Percentiles rank a stretch among this genome's conserved stretches.
Conservation (phyloP, 345 rosid species). For the Erysimum cheiranthoides region DNA sequence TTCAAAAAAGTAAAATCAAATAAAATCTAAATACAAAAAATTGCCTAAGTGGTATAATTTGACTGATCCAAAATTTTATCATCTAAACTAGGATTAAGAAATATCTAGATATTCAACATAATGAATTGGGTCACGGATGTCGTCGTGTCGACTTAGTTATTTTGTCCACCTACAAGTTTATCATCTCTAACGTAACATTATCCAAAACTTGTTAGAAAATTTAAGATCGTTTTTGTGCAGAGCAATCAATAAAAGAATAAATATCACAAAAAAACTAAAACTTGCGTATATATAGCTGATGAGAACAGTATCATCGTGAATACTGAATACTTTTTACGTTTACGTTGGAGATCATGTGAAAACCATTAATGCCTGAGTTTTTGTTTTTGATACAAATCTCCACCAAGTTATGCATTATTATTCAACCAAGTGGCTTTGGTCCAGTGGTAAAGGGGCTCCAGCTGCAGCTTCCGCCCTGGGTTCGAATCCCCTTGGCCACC, state of each 20-base stretch:
- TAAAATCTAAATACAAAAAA: too few relatives aligned
- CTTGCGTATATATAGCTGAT: not conserved
- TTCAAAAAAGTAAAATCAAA: too few relatives aligned
- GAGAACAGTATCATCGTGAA: constrained; percentile 4
- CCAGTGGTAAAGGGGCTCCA: too few relatives aligned
- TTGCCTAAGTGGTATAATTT: not conserved
- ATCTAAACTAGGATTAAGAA: not conserved
- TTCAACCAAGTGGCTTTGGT: too few relatives aligned
- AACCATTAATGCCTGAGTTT: not conserved
- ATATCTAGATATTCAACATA: not conserved
- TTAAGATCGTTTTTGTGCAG: not conserved
- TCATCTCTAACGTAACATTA: constrained; percentile 7
- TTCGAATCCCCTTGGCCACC: too few relatives aligned
- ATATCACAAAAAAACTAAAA: not conserved
- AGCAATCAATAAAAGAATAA: not conserved
- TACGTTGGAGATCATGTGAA: constrained; percentile 17
- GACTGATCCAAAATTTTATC: not conserved
- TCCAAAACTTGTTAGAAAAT: constrained; percentile 4
- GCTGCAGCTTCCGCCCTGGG: too few relatives aligned
- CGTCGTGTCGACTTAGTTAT: constrained; percentile 25
- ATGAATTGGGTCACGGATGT: not conserved
- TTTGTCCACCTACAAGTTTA: not conserved
- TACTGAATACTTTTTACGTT: not conserved
- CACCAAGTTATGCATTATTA: not conserved
- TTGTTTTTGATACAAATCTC: not conserved